Evolutionary conservation across 805 yeast genomes (phyloP), one percentile per base, ranked within the genome.

Genomic region (Ogataea pignaliae): DNA sequence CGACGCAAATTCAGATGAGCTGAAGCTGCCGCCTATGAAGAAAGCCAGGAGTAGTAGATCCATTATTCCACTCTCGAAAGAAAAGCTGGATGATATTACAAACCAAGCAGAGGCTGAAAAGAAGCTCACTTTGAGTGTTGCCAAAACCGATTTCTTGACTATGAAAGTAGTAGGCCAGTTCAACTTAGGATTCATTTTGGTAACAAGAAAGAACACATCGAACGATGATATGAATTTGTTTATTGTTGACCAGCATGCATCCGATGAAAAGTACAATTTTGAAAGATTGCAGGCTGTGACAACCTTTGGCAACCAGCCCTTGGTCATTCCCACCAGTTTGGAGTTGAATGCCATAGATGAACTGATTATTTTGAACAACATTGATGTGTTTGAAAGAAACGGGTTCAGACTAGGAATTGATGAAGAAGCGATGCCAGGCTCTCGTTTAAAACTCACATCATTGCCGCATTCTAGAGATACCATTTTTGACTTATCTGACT

Each of bases 241-340:
- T 55, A 90, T 93, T 30, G 75, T 93, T 39, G 99, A 93, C 61
- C 99, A 93, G 63, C 99, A 93, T 68, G 99, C 99, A 1, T 86
- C 96, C 52, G 99, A 93, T 66, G 99, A 93, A 57, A 93, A 90
- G 54, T 88, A 57, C 68, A 93, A 93, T 62, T 93, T 88, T 68
- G 99, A 93, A 61, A 70, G 69, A 39, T 64, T 85, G 13, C 81
- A 78, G 52, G 62, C 68, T 14, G 71, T 70, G 2, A 78, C 85
- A 0, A 65, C 69, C 0, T 79, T 90, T 50, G 75, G 78, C 37
- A 72, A 75, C 36, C 97, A 93, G 63, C 80, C 81, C 2, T 68
- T 93, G 39, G 87, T 91, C 6, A 58, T 70, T 0, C 83, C 85
- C 0, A 68, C 71, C 16, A 51, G 51, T 5, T 57, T 91, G 10